A percentile compares a stretch with the other conserved stretches of the same genome.
Conservation (phyloP, 768 basidiomycete genomes). For the Polyporus arcularius region DNA sequence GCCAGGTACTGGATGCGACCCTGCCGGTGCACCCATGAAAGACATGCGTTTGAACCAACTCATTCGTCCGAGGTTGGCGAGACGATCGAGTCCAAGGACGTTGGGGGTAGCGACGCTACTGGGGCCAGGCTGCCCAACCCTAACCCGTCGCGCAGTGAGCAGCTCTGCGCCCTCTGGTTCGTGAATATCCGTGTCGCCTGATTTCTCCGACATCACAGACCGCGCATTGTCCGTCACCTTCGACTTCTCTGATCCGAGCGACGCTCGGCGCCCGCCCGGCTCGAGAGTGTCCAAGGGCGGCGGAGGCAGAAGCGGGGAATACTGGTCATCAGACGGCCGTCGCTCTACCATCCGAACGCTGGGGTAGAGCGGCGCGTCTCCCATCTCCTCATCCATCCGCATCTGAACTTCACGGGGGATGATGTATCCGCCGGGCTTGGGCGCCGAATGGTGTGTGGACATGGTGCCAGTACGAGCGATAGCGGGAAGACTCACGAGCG, state of each 20-base stretch:
- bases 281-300: constrained; percentile 34
- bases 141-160: constrained; percentile 50
- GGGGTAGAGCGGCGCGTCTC: constrained; percentile 28
- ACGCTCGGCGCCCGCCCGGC: constrained; percentile 18
- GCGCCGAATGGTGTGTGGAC: constrained; percentile 21
- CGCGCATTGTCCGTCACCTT: constrained; percentile 15
- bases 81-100: constrained; percentile 47
- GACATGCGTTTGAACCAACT: constrained; percentile 60
- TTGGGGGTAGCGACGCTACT: constrained; percentile 21
- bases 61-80: constrained; percentile 46
- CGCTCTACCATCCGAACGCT: constrained; percentile 28
- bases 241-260: constrained; percentile 16
- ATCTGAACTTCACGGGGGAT: constrained; percentile 38
- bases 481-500: constrained; percentile 31
- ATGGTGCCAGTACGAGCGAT: constrained; percentile 18
- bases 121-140: constrained; percentile 32
- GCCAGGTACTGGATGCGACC: constrained; percentile 5
- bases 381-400: constrained; percentile 36
- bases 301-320: constrained; percentile 41
- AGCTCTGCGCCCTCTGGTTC: constrained; percentile 47
- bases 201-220: constrained; percentile 31
- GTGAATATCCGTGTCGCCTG: constrained; percentile 37
- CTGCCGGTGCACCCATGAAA: constrained; percentile 13
- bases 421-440: constrained; percentile 36
- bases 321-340: constrained; percentile 24